These are phyloP conservation scores for Dactylellina cionopaga DNA, from an alignment of 2,329 filamentous ascomycete genomes.

Conservation along the genomic window DNA sequence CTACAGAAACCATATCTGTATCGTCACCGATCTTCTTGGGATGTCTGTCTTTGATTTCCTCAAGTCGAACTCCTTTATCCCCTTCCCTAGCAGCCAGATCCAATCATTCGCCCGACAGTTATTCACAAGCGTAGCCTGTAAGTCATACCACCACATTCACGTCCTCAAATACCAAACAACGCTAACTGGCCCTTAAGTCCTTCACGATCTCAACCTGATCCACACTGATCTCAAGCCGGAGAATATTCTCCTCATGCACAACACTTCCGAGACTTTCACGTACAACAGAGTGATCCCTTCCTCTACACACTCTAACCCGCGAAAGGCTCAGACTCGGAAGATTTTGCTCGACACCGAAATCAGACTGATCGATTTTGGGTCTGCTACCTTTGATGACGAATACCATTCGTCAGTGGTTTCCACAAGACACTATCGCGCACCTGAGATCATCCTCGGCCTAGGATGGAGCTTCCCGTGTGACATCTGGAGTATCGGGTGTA, in stretches of 20 bases:
- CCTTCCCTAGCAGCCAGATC: constrained; percentile 98
- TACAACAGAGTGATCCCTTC: constrained; percentile 77
- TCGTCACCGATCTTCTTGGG: constrained; percentile 79
- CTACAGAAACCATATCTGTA: constrained; percentile 94
- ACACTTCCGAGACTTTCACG: constrained; percentile 74
- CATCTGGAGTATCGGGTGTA: constrained; percentile 79
- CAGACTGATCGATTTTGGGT: constrained; percentile 76
- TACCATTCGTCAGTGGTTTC: constrained; percentile 78
- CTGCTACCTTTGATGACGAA: constrained; percentile 77
- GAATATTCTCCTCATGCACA: constrained; percentile 75
- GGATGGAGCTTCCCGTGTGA: constrained; percentile 78
- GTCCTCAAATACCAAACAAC: not conserved
- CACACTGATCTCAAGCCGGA: constrained; percentile 83
- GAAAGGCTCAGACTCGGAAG: constrained; percentile 71
- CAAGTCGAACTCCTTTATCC: constrained; percentile 93
- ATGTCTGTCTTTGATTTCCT: constrained; percentile 99
- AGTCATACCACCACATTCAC: constrained; percentile 62
- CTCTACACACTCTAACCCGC: constrained; percentile 69
- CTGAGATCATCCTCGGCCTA: constrained; percentile 75
- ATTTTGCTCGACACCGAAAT: constrained; percentile 76
- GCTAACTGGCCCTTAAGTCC: constrained; percentile 67
- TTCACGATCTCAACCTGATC: constrained; percentile 96
- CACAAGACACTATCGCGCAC: constrained; percentile 75
- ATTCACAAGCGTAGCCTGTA: constrained; percentile 97
- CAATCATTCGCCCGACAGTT: constrained; percentile 95